A percentile compares a stretch with the other conserved stretches of the same genome.
Evolutionary conservation across 768 basidiomycete species (phyloP).

Genomic region (Boletus tomentosulus): DNA sequence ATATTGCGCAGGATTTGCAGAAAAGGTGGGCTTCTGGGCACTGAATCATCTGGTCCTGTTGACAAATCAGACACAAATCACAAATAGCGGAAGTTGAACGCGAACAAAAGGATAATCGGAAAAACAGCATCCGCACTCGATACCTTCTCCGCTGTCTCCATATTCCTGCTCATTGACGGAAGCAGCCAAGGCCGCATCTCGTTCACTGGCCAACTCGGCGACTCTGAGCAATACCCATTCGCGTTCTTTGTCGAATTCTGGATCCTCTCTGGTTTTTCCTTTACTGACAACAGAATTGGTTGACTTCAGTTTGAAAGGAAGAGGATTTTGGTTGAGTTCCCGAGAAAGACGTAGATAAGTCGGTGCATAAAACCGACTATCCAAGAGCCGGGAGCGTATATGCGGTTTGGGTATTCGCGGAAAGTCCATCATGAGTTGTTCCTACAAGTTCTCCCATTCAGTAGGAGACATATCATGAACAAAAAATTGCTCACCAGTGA

Average conservation of each 20-base stretch:
- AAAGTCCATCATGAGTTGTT: slow-evolving; percentile 53
- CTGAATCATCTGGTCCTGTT: slow-evolving; percentile 79
- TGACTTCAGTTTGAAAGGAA: slow-evolving; percentile 38
- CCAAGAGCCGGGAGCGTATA: slow-evolving; percentile 42
- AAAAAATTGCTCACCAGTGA: slow-evolving; percentile 41
- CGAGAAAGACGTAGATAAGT: slow-evolving; percentile 51
- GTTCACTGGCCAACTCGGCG: slow-evolving; percentile 21
- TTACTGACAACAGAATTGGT: slow-evolving; percentile 37
- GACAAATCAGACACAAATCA: neutral
- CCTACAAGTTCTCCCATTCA: slow-evolving; percentile 29
- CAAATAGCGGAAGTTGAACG: slow-evolving; percentile 6
- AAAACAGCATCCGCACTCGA: slow-evolving; percentile 91
- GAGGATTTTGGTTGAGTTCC: slow-evolving; percentile 23
- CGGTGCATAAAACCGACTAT: slow-evolving; percentile 57
- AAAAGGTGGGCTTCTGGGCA: slow-evolving; percentile 89
- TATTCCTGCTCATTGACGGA: slow-evolving; percentile 39
- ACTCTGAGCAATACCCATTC: slow-evolving; percentile 44
- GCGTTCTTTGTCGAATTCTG: slow-evolving; percentile 41
- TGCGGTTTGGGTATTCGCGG: slow-evolving; percentile 53
- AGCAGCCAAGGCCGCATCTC: slow-evolving; percentile 31
- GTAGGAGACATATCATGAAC: neutral
- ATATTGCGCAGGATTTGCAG: slow-evolving; percentile 66
- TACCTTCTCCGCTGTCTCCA: slow-evolving; percentile 51
- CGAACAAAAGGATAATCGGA: slow-evolving; percentile 65
- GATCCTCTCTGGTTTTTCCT: slow-evolving; percentile 37